Evolutionary conservation across 169 alveolate species (phyloP).

Genomic region (Cryptosporidium sp.): DNA sequence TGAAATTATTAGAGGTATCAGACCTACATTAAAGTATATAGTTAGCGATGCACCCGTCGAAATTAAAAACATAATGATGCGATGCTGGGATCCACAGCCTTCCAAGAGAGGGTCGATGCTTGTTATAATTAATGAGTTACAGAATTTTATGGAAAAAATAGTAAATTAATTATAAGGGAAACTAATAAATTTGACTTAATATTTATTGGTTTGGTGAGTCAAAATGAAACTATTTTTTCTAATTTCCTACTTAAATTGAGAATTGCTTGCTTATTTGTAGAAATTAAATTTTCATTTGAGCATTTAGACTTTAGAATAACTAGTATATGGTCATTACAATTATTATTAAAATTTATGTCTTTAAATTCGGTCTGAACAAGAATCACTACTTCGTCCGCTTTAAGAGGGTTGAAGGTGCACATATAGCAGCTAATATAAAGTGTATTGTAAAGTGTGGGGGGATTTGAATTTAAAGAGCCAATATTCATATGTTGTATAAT

Average conservation of each 20-base stretch:
- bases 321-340: conserved; percentile 1
- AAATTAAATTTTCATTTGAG: conserved; percentile 14
- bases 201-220: background rate
- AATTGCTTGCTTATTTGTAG: conserved; percentile 54
- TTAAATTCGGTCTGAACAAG: conserved; percentile 38
- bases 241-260: conserved; percentile 24
- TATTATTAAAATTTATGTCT: conserved; percentile 32
- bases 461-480: conserved; percentile 32
- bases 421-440: conserved; percentile 18
- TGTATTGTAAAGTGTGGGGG: conserved; percentile 60
- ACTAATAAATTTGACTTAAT: background rate
- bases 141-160: background rate
- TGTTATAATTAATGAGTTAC: conserved; percentile 51
- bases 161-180: background rate
- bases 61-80: conserved; percentile 49
- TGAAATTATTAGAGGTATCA: conserved; percentile 62
- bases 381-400: conserved; percentile 21
- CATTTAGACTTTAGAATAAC: conserved; percentile 46
- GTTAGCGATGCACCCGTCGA: conserved; percentile 51
- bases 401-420: conserved; percentile 15
- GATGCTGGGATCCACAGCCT: conserved; percentile 78
- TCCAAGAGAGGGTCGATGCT: conserved; percentile 63
- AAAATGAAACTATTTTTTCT: conserved; percentile 51
- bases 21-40: conserved; percentile 69
- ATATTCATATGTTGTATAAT: conserved; percentile 26